Conservation (phyloP, 2,329 filamentous ascomycete genomes). For the Ilyonectria sp. region DNA sequence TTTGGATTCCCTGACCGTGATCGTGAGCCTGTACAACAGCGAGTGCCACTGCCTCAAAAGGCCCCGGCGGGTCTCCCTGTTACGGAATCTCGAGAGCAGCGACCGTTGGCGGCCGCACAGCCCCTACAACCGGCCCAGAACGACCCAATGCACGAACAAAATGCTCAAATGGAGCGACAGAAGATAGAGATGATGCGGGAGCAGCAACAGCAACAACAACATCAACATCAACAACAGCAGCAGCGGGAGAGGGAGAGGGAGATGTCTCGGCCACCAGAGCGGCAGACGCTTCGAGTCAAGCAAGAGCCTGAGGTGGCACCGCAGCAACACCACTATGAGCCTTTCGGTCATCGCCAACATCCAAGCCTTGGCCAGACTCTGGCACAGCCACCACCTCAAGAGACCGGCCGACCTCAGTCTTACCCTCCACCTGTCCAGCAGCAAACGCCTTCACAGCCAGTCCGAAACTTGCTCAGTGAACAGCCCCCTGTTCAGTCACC, state of each 20-base stretch:
- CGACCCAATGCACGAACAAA: slow-evolving; percentile 53
- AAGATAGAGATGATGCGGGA: slow-evolving; percentile 52
- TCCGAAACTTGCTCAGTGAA: slow-evolving; percentile 59
- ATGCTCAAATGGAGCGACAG: slow-evolving; percentile 51
- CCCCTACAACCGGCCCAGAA: slow-evolving; percentile 52
- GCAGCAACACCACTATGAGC: slow-evolving; percentile 61
- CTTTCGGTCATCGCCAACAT: slow-evolving; percentile 58
- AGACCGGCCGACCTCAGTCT: slow-evolving; percentile 58
- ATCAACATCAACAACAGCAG: slow-evolving; percentile 46
- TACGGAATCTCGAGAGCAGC: slow-evolving; percentile 54
- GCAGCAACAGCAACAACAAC: slow-evolving; percentile 46
- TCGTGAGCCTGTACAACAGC: slow-evolving; percentile 53
- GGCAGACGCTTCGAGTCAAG: slow-evolving; percentile 59
- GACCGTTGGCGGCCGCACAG: slow-evolving; percentile 54
- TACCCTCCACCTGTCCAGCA: slow-evolving; percentile 52
- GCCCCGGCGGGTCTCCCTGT: slow-evolving; percentile 49
- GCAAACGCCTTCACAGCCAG: slow-evolving; percentile 56
- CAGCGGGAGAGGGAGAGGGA: slow-evolving; percentile 48
- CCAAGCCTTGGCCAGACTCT: slow-evolving; percentile 58
- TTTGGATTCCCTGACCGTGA: slow-evolving; percentile 62
- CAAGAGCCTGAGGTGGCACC: slow-evolving; percentile 64
- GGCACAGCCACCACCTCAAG: slow-evolving; percentile 56
- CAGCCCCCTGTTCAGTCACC: slow-evolving; percentile 56
- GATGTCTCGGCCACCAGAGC: slow-evolving; percentile 48
- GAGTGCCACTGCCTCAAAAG: slow-evolving; percentile 60